Percentiles rank a stretch among this genome's conserved stretches.
These are phyloP conservation scores for Phytophthora fragariaefolia DNA, from an alignment of 352 stramenopile genomes.

Conservation along the genomic window DNA sequence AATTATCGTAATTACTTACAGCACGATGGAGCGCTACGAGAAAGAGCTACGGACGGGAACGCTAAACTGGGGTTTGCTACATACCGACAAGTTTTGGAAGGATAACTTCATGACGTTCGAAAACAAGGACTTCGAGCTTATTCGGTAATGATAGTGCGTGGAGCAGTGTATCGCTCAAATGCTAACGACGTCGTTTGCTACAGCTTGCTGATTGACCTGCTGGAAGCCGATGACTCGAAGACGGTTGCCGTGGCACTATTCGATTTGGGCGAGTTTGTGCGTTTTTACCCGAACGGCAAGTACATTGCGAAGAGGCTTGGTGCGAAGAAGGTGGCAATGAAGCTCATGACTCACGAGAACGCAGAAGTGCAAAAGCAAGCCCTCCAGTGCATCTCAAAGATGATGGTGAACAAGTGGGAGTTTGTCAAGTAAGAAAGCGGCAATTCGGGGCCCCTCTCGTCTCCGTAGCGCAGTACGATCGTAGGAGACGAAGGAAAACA, in stretches of 20 bases:
- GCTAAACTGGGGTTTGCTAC: slow-evolving; percentile 95
- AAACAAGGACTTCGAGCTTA: slow-evolving; percentile 95
- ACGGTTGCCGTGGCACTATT: slow-evolving; percentile 96
- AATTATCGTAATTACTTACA: slow-evolving; percentile 48
- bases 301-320: slow-evolving; percentile 95
- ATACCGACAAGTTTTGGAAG: slow-evolving; percentile 99
- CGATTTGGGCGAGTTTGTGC: slow-evolving; percentile 97
- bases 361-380: slow-evolving; percentile 97
- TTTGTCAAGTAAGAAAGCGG: slow-evolving; percentile 82
- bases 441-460: slow-evolving; percentile 1
- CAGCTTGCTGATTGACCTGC: slow-evolving; percentile 94
- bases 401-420: slow-evolving; percentile 99
- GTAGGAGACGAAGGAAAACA: slow-evolving; percentile 16
- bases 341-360: slow-evolving; percentile 97
- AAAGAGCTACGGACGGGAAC: slow-evolving; percentile 95
- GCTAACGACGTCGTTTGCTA: background rate
- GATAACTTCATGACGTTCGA: slow-evolving; percentile 98
- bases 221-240: slow-evolving; percentile 94
- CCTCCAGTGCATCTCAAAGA: slow-evolving; percentile 98
- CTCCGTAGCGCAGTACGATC: slow-evolving; percentile 3
- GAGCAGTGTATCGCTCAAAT: background rate
- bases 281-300: slow-evolving; percentile 97
- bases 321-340: slow-evolving; percentile 97
- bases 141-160: slow-evolving; percentile 58
- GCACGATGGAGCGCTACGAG: slow-evolving; percentile 96